Base-by-base conservation (phyloP, 495 filamentous ascomycete genomes). In the Aspergillus ellipticus region DNA sequence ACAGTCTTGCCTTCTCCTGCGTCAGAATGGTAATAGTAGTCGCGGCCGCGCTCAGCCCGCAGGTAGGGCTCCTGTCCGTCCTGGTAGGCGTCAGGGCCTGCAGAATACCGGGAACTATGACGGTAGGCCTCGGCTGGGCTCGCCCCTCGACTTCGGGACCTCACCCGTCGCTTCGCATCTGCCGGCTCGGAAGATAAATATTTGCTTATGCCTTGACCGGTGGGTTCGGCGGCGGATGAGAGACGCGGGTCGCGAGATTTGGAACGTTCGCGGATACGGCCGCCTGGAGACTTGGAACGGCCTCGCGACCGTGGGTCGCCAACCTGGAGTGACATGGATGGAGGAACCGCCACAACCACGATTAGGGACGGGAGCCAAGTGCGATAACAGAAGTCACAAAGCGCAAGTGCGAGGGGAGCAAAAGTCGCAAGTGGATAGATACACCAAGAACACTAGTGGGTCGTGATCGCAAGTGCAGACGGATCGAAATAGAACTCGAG, bases 231-330 rank as follows among this genome's bases (percentile, higher is more conserved):
- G 42, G 49, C 65, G 13, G 74, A 73, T 7, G 74, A 71, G 10
- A 66, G 54, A 51, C 74, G 71, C 46, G 55, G 67, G 61, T 81
- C 76, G 66, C 78, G 77, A 63, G 76, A 80, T 53, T 72, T 70
- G 42, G 79, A 79, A 49, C 76, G 77, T 31, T 78, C 77, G 45
- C 70, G 68, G 50, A 62, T 68, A 53, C 74, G 74, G 53, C 75
- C 71, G 50, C 69, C 69, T 31, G 83, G 81, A 11, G 85, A 87
- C 48, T 79, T 84, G 61, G 82, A 84, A 53, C 84, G 81, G 50
- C 74, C 81, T 56, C 82, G 81, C 57, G 81, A 82, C 61, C 80
- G 78, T 69, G 76, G 69, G 62, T 85, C 78, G 59, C 80, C 73
- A 54, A 84, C 81, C 52, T 81, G 74, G 41, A 88, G 77, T 49